Evolutionary conservation across 2,329 filamentous ascomycete species (phyloP), one percentile per base, ranked within the genome.

Genomic region (Paecilomyces niveus): DNA sequence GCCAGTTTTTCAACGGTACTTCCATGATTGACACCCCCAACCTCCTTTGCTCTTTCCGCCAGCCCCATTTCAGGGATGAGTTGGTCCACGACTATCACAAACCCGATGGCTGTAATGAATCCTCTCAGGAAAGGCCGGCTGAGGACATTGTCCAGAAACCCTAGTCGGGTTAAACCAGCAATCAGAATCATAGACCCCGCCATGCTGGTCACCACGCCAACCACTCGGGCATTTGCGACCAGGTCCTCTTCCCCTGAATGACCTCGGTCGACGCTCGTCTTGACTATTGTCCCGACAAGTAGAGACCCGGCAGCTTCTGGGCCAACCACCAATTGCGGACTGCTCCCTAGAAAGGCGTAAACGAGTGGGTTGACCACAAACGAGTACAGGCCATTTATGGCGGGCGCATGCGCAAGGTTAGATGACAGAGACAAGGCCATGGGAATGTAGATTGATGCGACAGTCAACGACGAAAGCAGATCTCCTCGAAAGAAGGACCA

Each of bases 391-490:
- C 94, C 94, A 69, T 96, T 93, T 67, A 97, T 92, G 0, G 94
- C 89, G 8, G 93, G 92, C 1, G 97, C 86, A 71, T 97, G 94
- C 5, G 89, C 92, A 50, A 99, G 85, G 70, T 97, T 97, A 49
- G 90, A 86, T 57, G 94, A 92, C 63, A 95, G 88, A 0, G 94
- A 97, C 13, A 99, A 83, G 0, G 92, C 89, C 92, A 99, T 97
- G 55, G 94, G 94, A 39, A 99, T 89, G 73, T 99, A 99, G 78
- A 99, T 94, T 26, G 92, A 96, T n/a, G 93, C 90, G 78, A 99
- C 88, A n/a, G 94, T 97, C 62, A 97, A 73, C 54, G 93, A 92
- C 8, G 93, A 89, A 13, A 96, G 80, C 18, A 97, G 77, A 73
- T 99, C 94, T 54, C 94, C 94, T 65, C 88, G 85, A 54, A 97